Percentiles rank a stretch among this genome's conserved stretches.
Conservation (phyloP, 1,284 basidiomycete genomes). For the Puccinia horiana region DNA sequence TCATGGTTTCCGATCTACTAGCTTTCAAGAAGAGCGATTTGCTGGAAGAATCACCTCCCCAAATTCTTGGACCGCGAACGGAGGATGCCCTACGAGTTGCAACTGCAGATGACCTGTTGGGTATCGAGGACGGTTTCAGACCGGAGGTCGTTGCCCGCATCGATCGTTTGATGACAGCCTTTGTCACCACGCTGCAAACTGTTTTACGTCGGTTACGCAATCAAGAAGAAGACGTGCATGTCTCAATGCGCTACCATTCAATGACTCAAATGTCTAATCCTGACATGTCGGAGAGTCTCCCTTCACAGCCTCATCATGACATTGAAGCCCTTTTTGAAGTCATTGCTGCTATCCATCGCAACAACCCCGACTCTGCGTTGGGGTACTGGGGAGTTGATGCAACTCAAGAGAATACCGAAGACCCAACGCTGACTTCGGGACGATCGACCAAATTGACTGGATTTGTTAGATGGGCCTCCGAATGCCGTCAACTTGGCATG, state of each 20-base stretch:
- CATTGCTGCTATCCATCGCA: constrained; percentile 75
- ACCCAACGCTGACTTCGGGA: constrained; percentile 49
- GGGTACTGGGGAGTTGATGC: constrained; percentile 77
- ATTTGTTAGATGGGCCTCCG: constrained; percentile 83
- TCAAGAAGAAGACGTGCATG: constrained; percentile 78
- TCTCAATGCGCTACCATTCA: constrained; percentile 62
- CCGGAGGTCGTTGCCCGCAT: constrained; percentile 68
- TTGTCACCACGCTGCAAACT: constrained; percentile 76
- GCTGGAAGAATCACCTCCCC: constrained; percentile 50
- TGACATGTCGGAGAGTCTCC: constrained; percentile 52
- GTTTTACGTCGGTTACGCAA: constrained; percentile 89
- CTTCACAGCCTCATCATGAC: constrained; percentile 69
- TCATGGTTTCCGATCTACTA: constrained; percentile 63
- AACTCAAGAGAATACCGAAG: constrained; percentile 58
- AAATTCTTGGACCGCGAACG: constrained; percentile 54
- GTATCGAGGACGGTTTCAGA: constrained; percentile 69
- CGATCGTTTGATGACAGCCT: constrained; percentile 71
- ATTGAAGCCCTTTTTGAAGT: constrained; percentile 80
- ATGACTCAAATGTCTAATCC: constrained; percentile 34
- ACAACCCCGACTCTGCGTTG: constrained; percentile 72
- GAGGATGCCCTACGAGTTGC: constrained; percentile 51
- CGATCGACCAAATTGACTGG: constrained; percentile 68
- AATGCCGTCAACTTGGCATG: constrained; percentile 71
- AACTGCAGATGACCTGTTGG: constrained; percentile 40
- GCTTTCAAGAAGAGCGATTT: constrained; percentile 57